Evolutionary conservation across 257 asterid genomes (phyloP).

Genomic region (Cynanchum wilfordii): DNA sequence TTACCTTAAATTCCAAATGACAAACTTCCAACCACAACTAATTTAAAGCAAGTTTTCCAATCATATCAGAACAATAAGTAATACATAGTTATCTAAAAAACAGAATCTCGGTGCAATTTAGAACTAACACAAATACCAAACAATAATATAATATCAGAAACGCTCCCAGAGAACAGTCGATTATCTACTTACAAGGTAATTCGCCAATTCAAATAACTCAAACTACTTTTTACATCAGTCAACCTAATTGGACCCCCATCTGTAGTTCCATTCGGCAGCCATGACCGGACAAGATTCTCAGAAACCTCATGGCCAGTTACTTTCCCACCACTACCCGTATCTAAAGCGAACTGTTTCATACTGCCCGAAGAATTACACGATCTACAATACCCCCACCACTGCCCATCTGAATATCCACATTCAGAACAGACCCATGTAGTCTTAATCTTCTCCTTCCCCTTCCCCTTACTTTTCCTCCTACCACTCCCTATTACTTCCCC

Average conservation of each 20-base stretch:
- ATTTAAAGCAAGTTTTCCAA: background rate
- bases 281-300: conserved; percentile 45
- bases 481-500: conserved; percentile 46
- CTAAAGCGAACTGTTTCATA: conserved; percentile 51
- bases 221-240: conserved; percentile 55
- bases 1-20: background rate
- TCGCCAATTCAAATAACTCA: conserved; percentile 58
- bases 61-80: background rate
- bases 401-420: conserved; percentile 81
- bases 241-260: conserved; percentile 48
- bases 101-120: background rate
- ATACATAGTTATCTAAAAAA: background rate
- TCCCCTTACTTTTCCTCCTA: conserved; percentile 32
- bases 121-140: background rate
- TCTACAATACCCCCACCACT: conserved; percentile 97
- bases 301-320: conserved; percentile 48
- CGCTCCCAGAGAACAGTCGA: background rate
- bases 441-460: conserved; percentile 60
- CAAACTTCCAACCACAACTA: background rate
- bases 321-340: conserved; percentile 27
- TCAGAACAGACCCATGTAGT: conserved; percentile 60
- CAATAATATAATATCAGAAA: background rate
- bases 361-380: conserved; percentile 59
- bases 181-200: conserved; percentile 56
- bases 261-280: conserved; percentile 50